Base-by-base conservation (phyloP, 371 early-diverging fungal species). In the Lichtheimia ramosa region DNA sequence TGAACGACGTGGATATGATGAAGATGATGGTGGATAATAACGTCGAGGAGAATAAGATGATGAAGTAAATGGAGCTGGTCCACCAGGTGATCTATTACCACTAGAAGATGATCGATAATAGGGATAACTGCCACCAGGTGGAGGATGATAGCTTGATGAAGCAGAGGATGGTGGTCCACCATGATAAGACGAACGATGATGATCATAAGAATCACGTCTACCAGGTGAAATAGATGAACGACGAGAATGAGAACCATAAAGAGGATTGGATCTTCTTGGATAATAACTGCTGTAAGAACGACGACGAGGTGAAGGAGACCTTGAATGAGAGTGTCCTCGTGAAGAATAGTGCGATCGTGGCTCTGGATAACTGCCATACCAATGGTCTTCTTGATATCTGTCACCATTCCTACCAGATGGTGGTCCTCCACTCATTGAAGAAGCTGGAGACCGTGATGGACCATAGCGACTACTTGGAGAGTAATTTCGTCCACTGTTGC, bases 281-380 rank as follows among this genome's bases (percentile, higher is more conserved):
- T 72, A 73, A 54, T 75, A 75, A 5, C 66, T 27, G 13, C 62
- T 65, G 43, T 69, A 71, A 3, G 73, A 75, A 5, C 68, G 65
- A 42, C 75, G 63, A 42, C 70, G 61, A 15, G 76, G 73, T 23
- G 76, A 75, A 20, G 64, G 60, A 16, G 54, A 48, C 18, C 68
- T 53, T n/a, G 74, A 74, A 10, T 68, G 74, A 7, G 73, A 69
- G 49, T 69, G 73, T 25, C 69, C 63, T 3, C 61, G 65, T 14
- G 65, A 51, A 12, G 63, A 39, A 25, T 61, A 62, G 21, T 50
- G 56, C 1, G 54, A 46, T 59, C 67, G 51, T 14, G 66, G 54
- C 39, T 73, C 73, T 1, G 67, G 50, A 34, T 73, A 69, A 18
- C 40, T 41, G 18, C 56, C 51, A 23, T 56, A 55, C 56, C 56